These are phyloP conservation scores for Conringia planisiliqua DNA, from an alignment of 345 rosid species.

Conservation along the genomic window DNA sequence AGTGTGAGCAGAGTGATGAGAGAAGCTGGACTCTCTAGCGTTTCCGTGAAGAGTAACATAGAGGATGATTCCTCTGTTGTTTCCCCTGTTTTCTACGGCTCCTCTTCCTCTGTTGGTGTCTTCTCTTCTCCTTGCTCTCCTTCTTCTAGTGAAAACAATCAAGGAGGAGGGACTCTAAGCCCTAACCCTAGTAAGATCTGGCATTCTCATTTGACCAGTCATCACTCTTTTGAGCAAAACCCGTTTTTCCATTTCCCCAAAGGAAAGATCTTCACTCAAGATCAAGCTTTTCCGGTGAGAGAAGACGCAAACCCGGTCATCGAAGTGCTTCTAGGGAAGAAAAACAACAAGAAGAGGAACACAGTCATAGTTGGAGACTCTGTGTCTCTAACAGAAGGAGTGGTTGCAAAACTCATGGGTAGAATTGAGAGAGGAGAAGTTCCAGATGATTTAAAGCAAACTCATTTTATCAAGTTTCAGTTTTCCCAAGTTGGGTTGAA, in stretches of 20 bases:
- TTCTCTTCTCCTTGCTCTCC: constrained; percentile 91
- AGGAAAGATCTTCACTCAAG: constrained; percentile 36
- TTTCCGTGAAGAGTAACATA: constrained; percentile 59
- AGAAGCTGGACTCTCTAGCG: constrained; percentile 84
- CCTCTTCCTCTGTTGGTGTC: constrained; percentile 57
- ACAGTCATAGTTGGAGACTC: constrained; percentile 75
- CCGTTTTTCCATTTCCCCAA: constrained; percentile 52
- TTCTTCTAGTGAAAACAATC: constrained; percentile 44
- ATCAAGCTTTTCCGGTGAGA: constrained; percentile 38
- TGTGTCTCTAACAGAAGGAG: constrained; percentile 50
- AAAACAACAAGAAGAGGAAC: constrained; percentile 52
- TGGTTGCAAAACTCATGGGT: constrained; percentile 50
- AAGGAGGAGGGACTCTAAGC: constrained; percentile 36
- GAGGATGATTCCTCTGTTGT: constrained; percentile 55
- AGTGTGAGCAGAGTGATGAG: constrained; percentile 88
- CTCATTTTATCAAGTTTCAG: constrained; percentile 61
- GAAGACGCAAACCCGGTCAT: constrained; percentile 68
- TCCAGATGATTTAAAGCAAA: constrained; percentile 58
- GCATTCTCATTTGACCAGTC: constrained; percentile 49
- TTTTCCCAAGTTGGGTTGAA: constrained; percentile 60
- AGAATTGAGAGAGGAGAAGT: constrained; percentile 72
- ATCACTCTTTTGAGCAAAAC: constrained; percentile 51
- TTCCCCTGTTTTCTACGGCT: constrained; percentile 61
- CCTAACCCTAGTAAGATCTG: constrained; percentile 52
- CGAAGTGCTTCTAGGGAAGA: constrained; percentile 57